A percentile compares a stretch with the other conserved stretches of the same genome.
These are phyloP conservation scores for Dillenia turbinata DNA, from an alignment of 164 flowering plant species.

Conservation along the genomic window DNA sequence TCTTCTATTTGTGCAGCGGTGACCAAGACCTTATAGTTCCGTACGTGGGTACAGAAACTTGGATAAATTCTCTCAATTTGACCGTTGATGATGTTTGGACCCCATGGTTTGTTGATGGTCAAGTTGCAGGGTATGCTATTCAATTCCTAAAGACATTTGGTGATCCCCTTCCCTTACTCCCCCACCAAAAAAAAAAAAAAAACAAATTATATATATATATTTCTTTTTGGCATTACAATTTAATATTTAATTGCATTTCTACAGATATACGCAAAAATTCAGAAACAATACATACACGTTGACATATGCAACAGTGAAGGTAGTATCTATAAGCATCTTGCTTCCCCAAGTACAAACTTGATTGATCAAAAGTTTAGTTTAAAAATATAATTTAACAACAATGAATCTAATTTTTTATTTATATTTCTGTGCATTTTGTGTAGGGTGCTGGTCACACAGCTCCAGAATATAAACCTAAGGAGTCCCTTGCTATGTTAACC, in stretches of 20 bases:
- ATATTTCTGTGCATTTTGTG: too few relatives aligned
- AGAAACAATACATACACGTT: background rate
- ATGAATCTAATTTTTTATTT: too few relatives aligned
- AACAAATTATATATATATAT: too few relatives aligned
- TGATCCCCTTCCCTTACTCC: too few relatives aligned
- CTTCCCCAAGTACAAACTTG: too few relatives aligned
- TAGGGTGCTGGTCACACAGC: slow-evolving; percentile 47
- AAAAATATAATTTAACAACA: too few relatives aligned
- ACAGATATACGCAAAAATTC: slow-evolving; percentile 14
- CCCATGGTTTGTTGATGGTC: slow-evolving; percentile 28
- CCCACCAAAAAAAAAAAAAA: background rate
- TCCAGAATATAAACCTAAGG: slow-evolving; percentile 29
- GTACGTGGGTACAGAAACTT: slow-evolving; percentile 6
- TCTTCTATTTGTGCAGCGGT: slow-evolving; percentile 12
- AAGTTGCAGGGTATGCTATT: slow-evolving; percentile 22
- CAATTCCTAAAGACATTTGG: too few relatives aligned
- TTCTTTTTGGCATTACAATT: too few relatives aligned
- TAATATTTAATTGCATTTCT: too few relatives aligned
- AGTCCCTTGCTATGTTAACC: slow-evolving; percentile 24
- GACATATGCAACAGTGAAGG: slow-evolving; percentile 23
- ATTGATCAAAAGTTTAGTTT: background rate
- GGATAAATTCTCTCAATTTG: slow-evolving; percentile 18
- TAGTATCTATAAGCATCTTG: background rate
- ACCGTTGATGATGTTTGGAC: slow-evolving; percentile 10
- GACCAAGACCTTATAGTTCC: slow-evolving; percentile 26